These are phyloP conservation scores for Xylaria intraflava DNA, from an alignment of 495 filamentous ascomycete genomes.

Conservation along the genomic window DNA sequence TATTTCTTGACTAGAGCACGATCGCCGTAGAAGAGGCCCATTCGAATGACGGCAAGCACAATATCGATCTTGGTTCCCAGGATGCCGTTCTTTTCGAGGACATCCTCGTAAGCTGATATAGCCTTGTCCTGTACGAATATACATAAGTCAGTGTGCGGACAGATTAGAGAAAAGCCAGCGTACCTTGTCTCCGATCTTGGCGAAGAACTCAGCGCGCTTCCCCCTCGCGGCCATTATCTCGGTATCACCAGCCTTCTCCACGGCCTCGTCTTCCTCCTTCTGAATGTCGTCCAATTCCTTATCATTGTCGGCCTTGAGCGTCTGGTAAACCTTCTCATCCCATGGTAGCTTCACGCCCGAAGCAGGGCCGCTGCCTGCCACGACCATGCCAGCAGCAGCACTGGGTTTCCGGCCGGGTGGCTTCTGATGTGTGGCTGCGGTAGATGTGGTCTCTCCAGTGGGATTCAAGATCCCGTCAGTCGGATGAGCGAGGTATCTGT, in stretches of 20 bases:
- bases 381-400: conserved; percentile 62
- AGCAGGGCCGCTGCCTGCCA: conserved; percentile 46
- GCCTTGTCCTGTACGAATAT: conserved; percentile 68
- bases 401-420: conserved; percentile 49
- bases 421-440: conserved; percentile 45
- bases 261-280: conserved; percentile 91
- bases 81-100: conserved; percentile 89
- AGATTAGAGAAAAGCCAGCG: conserved; percentile 14
- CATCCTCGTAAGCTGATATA: conserved; percentile 79
- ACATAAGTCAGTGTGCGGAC: conserved; percentile 9
- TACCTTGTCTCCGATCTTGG: conserved; percentile 92
- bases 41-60: conserved; percentile 89
- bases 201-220: conserved; percentile 93
- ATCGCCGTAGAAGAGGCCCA: conserved; percentile 93
- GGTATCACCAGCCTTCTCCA: conserved; percentile 91
- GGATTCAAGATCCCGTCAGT: conserved; percentile 82
- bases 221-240: conserved; percentile 88
- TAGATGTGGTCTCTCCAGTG: conserved; percentile 61
- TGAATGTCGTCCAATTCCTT: conserved; percentile 84
- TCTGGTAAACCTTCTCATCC: conserved; percentile 85
- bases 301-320: conserved; percentile 79
- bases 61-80: conserved; percentile 95
- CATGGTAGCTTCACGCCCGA: conserved; percentile 67
- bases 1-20: conserved; percentile 85
- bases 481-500: conserved; percentile 91